phyloP scores from a whole-genome alignment of 768 basidiomycete species.

The Psilocybe cyanescens region DNA sequence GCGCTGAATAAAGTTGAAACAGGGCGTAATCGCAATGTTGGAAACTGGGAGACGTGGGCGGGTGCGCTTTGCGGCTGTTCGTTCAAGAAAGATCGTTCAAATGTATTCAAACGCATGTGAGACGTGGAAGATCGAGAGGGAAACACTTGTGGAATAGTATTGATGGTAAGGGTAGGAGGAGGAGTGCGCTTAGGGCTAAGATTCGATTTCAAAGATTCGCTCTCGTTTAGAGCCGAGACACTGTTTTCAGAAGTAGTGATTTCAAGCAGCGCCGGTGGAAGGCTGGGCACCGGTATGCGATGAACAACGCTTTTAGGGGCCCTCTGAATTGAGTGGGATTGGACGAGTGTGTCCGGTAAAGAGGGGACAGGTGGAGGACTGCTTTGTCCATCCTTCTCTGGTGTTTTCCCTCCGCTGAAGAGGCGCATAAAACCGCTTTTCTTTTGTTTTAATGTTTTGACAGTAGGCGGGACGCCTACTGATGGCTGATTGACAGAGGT shows the following conservation, averaged over 20 bases:
- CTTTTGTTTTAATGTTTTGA: conserved; percentile 68
- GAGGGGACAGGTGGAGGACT: conserved; percentile 63
- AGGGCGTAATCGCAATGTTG: conserved; percentile 71
- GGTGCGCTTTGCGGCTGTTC: conserved; percentile 65
- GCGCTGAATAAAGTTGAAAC: conserved; percentile 77
- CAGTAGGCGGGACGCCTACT: conserved; percentile 24
- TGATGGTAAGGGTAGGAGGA: conserved; percentile 48
- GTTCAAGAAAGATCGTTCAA: conserved; percentile 30
- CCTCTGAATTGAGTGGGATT: conserved; percentile 30
- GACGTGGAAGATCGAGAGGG: conserved; percentile 23
- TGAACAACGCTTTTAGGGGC: conserved; percentile 32
- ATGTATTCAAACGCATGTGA: conserved; percentile 23
- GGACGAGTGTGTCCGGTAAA: conserved; percentile 34
- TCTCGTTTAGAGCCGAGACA: conserved; percentile 8
- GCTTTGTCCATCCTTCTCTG: conserved; percentile 49
- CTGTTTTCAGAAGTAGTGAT: conserved; percentile 18
- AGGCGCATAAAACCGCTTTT: conserved; percentile 84
- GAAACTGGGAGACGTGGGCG: conserved; percentile 62
- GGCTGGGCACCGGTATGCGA: conserved; percentile 46
- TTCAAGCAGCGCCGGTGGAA: conserved; percentile 39
- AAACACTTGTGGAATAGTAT: conserved; percentile 31
- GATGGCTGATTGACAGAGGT: conserved; percentile 18
- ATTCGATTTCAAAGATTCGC: conserved; percentile 8
- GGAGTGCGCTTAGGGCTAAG: conserved; percentile 39
- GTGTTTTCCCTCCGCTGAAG: conserved; percentile 59